Base-by-base conservation (phyloP, 2,329 filamentous ascomycete genomes). In the Botrytis galanthina region DNA sequence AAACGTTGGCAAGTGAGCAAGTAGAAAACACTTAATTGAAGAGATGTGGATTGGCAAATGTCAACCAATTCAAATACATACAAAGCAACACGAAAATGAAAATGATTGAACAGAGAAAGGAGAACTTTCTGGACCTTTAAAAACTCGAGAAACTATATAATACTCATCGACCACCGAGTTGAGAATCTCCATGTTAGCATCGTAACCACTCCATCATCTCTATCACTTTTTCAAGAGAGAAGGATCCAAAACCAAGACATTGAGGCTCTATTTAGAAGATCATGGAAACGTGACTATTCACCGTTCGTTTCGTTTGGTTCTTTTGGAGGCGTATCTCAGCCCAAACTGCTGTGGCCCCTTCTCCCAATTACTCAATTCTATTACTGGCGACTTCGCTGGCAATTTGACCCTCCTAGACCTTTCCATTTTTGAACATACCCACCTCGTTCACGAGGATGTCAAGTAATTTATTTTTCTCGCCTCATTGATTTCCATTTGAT, bases 341-440 rank as follows among this genome's bases (percentile, higher is more conserved):
- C 60, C 60, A 54, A 39, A 39, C 26, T 42, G 48, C n/a, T 57
- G 48, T 68, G 64, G 29, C 26, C 37, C 16, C 37, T 68, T 39
- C 64, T 68, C 64, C 46, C 66, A 57, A 68, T 57, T 22, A 29
- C 66, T 42, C 32, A 18, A 67, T 54, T 67, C 35, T 39, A 10
- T 68, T 32, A 57, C 66, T 37, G 66, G 37, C 48, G 70, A 72
- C 61, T 72, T 64, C 70, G 70, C 70, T 72, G 70, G 70, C 70
- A 72, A 68, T 39, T 48, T 66, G 35, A 57, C 18, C 35, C 39
- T 39, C 57, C 32, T 68, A 59, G 63, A 46, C 68, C 32, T 76
- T 82, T 69, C 60, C 73, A 74, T 70, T 62, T 67, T 54, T 54
- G 29, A 42, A 71, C 44, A 54, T 42, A 59, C 57, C 20, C 59